These are phyloP conservation scores for Heliamphora exappendiculata DNA, from an alignment of 148 eudicot species.

Conservation along the genomic window DNA sequence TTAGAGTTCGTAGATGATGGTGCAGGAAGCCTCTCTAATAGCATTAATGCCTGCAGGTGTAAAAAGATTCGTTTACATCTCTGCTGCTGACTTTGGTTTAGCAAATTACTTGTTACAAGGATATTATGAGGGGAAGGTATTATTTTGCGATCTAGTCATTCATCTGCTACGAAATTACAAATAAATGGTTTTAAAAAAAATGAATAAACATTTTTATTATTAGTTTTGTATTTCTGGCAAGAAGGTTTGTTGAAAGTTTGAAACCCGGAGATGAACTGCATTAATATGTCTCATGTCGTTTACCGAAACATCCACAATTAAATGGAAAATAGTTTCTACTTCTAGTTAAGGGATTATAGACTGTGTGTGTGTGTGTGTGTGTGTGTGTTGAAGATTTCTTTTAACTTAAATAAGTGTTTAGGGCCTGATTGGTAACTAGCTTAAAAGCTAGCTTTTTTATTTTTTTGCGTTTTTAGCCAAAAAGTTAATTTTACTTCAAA, in stretches of 20 bases:
- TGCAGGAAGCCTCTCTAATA: not conserved
- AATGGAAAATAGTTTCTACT: not conserved
- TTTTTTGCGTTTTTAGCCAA: no score
- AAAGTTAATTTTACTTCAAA: no score
- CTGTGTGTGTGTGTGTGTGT: no score
- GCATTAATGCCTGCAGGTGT: slow-evolving; percentile 32
- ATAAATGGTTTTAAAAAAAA: not conserved
- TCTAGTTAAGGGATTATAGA: not conserved
- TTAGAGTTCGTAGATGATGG: not conserved
- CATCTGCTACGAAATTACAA: not conserved
- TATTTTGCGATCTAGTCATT: not conserved
- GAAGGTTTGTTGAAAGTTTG: slow-evolving; percentile 4
- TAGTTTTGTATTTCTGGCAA: not conserved
- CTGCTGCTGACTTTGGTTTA: slow-evolving; percentile 71
- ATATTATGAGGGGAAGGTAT: slow-evolving; percentile 70
- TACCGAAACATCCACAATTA: not conserved
- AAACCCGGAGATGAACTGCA: not conserved
- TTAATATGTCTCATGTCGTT: not conserved
- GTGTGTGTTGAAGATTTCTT: no score
- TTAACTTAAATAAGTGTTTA: no score
- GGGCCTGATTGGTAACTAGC: no score
- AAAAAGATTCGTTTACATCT: slow-evolving; percentile 58
- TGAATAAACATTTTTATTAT: not conserved
- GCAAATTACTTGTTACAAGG: slow-evolving; percentile 58
- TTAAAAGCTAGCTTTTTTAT: no score